Evolutionary conservation across 1,284 basidiomycete species (phyloP).

Genomic region (Cystobasidiaceae sp.): DNA sequence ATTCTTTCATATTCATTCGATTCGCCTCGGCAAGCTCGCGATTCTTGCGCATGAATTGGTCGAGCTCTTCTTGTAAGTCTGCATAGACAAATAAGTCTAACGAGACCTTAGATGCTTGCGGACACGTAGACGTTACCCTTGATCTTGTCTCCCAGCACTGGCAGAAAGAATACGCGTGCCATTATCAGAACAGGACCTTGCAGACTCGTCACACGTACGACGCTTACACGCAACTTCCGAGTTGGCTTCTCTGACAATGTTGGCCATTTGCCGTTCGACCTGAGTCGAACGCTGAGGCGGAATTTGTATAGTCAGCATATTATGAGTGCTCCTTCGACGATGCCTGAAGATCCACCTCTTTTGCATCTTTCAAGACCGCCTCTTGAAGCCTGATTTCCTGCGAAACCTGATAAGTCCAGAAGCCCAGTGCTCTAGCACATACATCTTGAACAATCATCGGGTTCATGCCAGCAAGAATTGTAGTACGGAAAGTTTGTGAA

Average conservation of each 20-base stretch:
- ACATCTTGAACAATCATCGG: constrained; percentile 36
- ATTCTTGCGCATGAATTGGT: constrained; percentile 27
- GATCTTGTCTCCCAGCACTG: constrained; percentile 23
- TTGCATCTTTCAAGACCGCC: constrained; percentile 34
- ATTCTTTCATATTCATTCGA: constrained; percentile 26
- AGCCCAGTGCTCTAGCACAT: constrained; percentile 31
- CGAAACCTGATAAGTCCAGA: constrained; percentile 37
- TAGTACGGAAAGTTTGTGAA: constrained; percentile 31
- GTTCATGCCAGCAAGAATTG: constrained; percentile 36
- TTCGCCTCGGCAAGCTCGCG: constrained; percentile 27
- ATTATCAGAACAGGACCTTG: too few species aligned
- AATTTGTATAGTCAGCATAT: not conserved
- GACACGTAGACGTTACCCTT: not conserved
- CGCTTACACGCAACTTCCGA: constrained; percentile 11
- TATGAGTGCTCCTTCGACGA: not conserved
- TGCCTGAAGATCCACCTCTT: constrained; percentile 14
- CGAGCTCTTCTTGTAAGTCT: constrained; percentile 19
- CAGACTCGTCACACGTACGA: not conserved
- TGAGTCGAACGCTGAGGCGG: constrained; percentile 10
- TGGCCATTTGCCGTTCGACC: constrained; percentile 22
- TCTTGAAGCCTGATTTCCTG: constrained; percentile 33
- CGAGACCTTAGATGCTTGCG: not conserved
- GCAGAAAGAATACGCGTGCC: not conserved
- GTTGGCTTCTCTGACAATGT: constrained; percentile 29
- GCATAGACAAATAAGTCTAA: not conserved